Percentiles rank a stretch among this genome's conserved stretches.
phyloP scores from a whole-genome alignment of 306 rosid genomes.

The Biancaea sappan region DNA sequence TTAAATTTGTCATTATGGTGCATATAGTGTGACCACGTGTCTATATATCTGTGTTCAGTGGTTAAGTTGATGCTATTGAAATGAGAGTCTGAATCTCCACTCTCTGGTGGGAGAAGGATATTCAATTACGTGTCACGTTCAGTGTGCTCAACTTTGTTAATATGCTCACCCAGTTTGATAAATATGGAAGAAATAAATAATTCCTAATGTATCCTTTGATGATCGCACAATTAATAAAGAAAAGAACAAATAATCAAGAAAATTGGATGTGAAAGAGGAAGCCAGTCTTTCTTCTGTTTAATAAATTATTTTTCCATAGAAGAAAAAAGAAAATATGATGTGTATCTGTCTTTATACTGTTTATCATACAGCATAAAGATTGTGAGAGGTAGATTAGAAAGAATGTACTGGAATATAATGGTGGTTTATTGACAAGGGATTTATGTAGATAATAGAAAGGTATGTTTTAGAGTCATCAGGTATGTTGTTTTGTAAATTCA shows the following conservation, averaged over 20 bases:
- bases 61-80: constrained; percentile 11
- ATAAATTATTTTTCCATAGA: no score
- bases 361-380: background rate
- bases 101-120: background rate
- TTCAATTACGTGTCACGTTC: background rate
- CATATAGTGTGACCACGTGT: background rate
- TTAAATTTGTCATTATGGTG: background rate
- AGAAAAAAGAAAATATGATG: background rate
- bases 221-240: background rate
- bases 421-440: background rate
- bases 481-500: no score
- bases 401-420: background rate
- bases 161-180: background rate
- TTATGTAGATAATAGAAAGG: background rate
- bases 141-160: background rate
- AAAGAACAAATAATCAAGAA: background rate
- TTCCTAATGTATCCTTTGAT: background rate
- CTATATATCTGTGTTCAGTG: background rate
- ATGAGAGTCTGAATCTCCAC: background rate
- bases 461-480: background rate
- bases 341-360: background rate
- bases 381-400: background rate
- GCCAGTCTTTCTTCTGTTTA: no score
- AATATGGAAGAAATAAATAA: background rate
- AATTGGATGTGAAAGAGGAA: no score